Conservation (phyloP, 1,284 basidiomycete species). For the Caloboletus inedulis region DNA sequence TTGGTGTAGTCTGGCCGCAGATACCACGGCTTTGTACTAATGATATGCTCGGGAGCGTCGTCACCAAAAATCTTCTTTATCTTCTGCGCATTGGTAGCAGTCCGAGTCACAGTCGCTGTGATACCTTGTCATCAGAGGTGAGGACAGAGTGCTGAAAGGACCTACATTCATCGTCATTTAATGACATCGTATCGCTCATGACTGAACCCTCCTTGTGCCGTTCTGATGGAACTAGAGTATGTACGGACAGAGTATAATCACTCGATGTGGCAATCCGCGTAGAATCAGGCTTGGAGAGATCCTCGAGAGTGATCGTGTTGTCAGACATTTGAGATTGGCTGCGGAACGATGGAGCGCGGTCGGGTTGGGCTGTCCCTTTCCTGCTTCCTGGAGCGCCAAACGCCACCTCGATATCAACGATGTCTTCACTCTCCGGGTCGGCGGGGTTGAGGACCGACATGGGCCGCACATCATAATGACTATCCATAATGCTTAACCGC, state of each 20-base stretch:
- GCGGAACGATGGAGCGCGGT: slow-evolving; percentile 29
- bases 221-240: slow-evolving; percentile 27
- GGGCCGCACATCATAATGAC: slow-evolving; percentile 42
- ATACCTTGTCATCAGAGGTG: slow-evolving; percentile 9
- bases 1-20: slow-evolving; percentile 77
- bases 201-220: slow-evolving; percentile 16
- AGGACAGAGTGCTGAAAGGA: slow-evolving; percentile 7
- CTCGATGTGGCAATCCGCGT: slow-evolving; percentile 21
- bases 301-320: slow-evolving; percentile 34
- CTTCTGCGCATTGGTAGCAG: slow-evolving; percentile 51
- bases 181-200: slow-evolving; percentile 24
- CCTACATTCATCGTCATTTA: slow-evolving; percentile 39
- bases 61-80: slow-evolving; percentile 75
- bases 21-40: slow-evolving; percentile 78
- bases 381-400: slow-evolving; percentile 38
- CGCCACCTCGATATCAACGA: slow-evolving; percentile 60
- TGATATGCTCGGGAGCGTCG: slow-evolving; percentile 52
- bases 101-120: slow-evolving; percentile 25
- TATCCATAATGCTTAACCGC: slow-evolving; percentile 57
- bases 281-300: slow-evolving; percentile 22
- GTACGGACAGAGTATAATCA: slow-evolving; percentile 27
- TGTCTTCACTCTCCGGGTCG: slow-evolving; percentile 48
- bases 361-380: slow-evolving; percentile 22
- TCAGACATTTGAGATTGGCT: slow-evolving; percentile 36
- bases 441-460: slow-evolving; percentile 38